Base-by-base conservation (phyloP, 2,329 filamentous ascomycete species). In the Diaporthe sp. region DNA sequence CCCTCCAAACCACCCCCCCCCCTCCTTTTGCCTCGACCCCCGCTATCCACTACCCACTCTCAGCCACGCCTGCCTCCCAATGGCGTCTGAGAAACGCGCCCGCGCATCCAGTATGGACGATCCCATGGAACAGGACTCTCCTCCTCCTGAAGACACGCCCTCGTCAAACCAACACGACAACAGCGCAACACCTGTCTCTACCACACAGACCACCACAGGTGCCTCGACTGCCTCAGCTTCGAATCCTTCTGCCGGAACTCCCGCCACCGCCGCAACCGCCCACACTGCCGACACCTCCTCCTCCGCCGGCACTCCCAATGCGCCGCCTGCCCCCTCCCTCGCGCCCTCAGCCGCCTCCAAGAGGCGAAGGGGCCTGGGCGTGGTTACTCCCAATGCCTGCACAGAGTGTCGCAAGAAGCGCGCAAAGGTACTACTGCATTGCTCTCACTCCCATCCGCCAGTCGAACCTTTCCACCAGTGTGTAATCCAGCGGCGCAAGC, bases 331-430 rank as follows among this genome's bases (percentile, higher is more conserved):
- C 12, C 70, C 76, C 15, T 70, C 76, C 37, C 53, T 74, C 17
- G 55, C 76, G 69, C 73, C 73, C 39, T 47, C 79, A 35, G 72
- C 78, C 39, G 73, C 79, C 32, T 87, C 87, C 4, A 91, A 90
- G 79, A 84, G 89, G 22, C 85, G 87, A 63, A 85, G 89, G 63
- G 89, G 89, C 2, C 78, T 89, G 5, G 89, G 89, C 25, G 82
- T 90, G 1, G 88, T 91, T 17, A 91, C 89, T 6, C 88, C 88
- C 55, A 91, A 91, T 81, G 89, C 89, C 32, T 91, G 89, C 79
- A 91, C 88, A 25, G 89, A 91, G 79, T 91, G 89, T 78, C 87
- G 89, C 71, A 91, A 91, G 82, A 91, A 91, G 81, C 88, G 89
- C 73, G 89, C 89, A 77, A 91, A 91, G 86, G 89, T 90, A 82